Percentiles rank a stretch among this genome's conserved stretches.
Conservation (phyloP, 2,329 filamentous ascomycete genomes). For the Neodidymelliopsis sp. region DNA sequence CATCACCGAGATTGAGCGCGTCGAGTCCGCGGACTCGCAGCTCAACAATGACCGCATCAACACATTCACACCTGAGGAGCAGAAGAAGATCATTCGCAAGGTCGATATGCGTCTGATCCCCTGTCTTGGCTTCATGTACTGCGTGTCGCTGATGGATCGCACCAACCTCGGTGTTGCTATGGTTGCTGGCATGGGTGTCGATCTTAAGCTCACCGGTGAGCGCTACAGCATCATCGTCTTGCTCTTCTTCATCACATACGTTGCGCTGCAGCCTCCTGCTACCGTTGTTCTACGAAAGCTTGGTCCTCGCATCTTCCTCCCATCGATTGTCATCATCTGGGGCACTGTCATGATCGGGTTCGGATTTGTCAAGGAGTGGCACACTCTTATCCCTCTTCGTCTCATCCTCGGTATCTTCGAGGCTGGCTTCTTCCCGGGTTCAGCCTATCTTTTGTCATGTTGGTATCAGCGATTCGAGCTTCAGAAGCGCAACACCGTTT, state of each 20-base stretch:
- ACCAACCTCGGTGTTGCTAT: constrained; percentile 50
- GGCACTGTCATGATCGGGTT: constrained; percentile 34
- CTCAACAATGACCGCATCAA: constrained; percentile 27
- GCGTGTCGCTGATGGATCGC: constrained; percentile 50
- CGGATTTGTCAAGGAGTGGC: constrained; percentile 37
- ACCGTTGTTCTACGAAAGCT: constrained; percentile 33
- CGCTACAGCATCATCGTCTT: constrained; percentile 32
- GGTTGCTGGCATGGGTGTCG: constrained; percentile 40
- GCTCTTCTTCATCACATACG: constrained; percentile 38
- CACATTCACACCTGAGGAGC: constrained; percentile 31
- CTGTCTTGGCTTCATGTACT: constrained; percentile 51
- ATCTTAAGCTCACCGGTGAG: constrained; percentile 39
- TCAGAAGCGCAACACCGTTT: constrained; percentile 64
- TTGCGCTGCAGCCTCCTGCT: constrained; percentile 32
- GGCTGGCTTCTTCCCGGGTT: constrained; percentile 40
- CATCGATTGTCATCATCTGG: constrained; percentile 31
- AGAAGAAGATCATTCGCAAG: constrained; percentile 35
- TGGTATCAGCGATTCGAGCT: constrained; percentile 66
- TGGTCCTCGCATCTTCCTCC: constrained; percentile 32
- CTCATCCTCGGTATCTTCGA: constrained; percentile 36
- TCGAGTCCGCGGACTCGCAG: constrained; percentile 22
- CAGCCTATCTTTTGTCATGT: constrained; percentile 62
- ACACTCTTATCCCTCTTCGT: constrained; percentile 31
- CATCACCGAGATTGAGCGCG: constrained; percentile 24
- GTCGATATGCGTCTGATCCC: constrained; percentile 51